Base-by-base conservation (phyloP, 805 yeast genomes). In the Nakazawaea peltata region DNA sequence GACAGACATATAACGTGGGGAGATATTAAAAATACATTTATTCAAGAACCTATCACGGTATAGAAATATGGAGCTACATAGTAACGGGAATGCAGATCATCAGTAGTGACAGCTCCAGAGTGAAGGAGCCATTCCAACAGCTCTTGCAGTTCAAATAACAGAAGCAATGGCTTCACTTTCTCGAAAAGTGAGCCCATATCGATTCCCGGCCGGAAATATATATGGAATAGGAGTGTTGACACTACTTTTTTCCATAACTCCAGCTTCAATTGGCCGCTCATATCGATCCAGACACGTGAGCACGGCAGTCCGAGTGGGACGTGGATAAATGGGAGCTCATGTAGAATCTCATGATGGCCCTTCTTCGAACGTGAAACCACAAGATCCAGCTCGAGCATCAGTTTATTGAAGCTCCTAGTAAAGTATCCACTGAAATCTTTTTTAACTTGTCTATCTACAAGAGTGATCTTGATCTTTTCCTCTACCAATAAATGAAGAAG, bases 341-440 rank as follows among this genome's bases (percentile, higher is more conserved):
- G 28, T 15, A 33, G 12, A 14, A 26, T 14, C 32, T 41, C 30
- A 26, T 44, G 34, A 23, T 7, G 19, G 9, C 10, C 10, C 13
- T 12, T 22, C 14, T 14, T 5, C 21, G 18, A 5, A 12, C 7
- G 37, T 35, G 60, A 57, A 16, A 69, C 51, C 16, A 72, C 64
- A 17, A 77, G 74, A 49, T 74, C 94, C 50, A 77, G 80, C 47
- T 70, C 85, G 32, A 72, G 67, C 51, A 66, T 77, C 28, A 67
- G 74, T 43, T 79, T 73, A 41, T 84, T 94, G 27, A 83, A 70
- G 14, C 74, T 63, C 42, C 95, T 69, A 1, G 95, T 81, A 26
- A 80, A 81, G 50, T 87, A 88, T 10, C 84, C 79, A 24, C 67
- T 63, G 34, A 71, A 64, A n/a, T 68, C 51, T 15, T 55, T 54